These are phyloP conservation scores for Pyronema domesticum DNA, from an alignment of 495 filamentous ascomycete genomes.

Conservation along the genomic window DNA sequence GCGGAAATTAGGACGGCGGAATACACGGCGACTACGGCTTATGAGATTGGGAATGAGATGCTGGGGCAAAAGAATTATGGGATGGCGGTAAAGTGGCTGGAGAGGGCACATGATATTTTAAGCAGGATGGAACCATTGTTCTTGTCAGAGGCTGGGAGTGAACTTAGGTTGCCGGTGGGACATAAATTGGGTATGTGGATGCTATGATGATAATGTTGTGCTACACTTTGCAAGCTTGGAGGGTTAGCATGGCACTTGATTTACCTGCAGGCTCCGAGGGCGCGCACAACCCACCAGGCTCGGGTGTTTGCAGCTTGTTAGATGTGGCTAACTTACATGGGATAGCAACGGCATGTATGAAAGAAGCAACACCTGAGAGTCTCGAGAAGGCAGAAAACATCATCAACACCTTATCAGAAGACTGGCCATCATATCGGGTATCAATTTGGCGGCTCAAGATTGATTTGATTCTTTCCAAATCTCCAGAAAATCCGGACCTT, in stretches of 20 bases:
- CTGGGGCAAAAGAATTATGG: conserved; percentile 34
- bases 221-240: neutral
- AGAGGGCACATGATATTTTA: conserved; percentile 45
- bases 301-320: too few species aligned
- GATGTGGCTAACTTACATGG: neutral
- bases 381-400: conserved; percentile 39
- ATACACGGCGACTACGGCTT: conserved; percentile 50
- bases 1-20: conserved; percentile 37
- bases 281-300: too few species aligned
- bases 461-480: conserved; percentile 36
- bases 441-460: conserved; percentile 52
- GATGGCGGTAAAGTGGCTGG: conserved; percentile 53
- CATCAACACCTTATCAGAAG: conserved; percentile 39
- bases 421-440: conserved; percentile 39
- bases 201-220: neutral
- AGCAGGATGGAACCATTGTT: conserved; percentile 36
- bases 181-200: conserved; percentile 39
- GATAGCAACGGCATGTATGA: conserved; percentile 12
- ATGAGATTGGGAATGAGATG: conserved; percentile 50
- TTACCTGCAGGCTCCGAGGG: too few species aligned
- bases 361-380: conserved; percentile 27
- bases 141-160: conserved; percentile 40
- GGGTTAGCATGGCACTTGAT: too few species aligned
- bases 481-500: conserved; percentile 21
- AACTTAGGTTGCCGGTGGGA: conserved; percentile 47